These are phyloP conservation scores for Neurospora tetrasperma DNA, from an alignment of 495 filamentous ascomycete genomes.

Conservation along the genomic window DNA sequence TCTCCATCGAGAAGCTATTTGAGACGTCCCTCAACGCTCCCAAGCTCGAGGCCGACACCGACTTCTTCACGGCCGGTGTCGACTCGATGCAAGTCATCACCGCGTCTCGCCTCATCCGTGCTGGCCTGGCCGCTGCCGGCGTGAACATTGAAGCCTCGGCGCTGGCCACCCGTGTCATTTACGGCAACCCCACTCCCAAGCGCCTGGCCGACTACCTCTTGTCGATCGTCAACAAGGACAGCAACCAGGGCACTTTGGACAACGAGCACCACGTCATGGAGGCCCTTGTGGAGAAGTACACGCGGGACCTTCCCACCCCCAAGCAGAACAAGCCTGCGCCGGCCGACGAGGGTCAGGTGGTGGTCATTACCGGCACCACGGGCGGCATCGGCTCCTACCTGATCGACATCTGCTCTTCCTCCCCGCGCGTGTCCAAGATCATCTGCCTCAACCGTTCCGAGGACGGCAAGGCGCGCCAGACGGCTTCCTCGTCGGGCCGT, in stretches of 20 bases:
- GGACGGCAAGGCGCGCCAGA: slow-evolving; percentile 29
- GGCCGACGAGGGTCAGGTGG: slow-evolving; percentile 26
- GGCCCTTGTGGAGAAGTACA: slow-evolving; percentile 31
- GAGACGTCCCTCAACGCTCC: slow-evolving; percentile 17
- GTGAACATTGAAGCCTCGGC: slow-evolving; percentile 18
- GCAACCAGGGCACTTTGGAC: slow-evolving; percentile 2
- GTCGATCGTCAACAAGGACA: slow-evolving; percentile 8
- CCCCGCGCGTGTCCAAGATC: slow-evolving; percentile 35
- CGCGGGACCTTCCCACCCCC: slow-evolving; percentile 17
- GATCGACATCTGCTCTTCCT: slow-evolving; percentile 31
- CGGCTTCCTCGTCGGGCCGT: slow-evolving; percentile 18
- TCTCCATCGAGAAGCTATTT: slow-evolving; percentile 29
- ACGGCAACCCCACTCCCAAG: slow-evolving; percentile 28
- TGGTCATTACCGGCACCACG: slow-evolving; percentile 51
- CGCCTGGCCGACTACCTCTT: slow-evolving; percentile 26
- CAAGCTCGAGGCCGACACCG: slow-evolving; percentile 25
- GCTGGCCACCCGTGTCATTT: slow-evolving; percentile 29
- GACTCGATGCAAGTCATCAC: slow-evolving; percentile 44
- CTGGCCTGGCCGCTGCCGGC: slow-evolving; percentile 22
- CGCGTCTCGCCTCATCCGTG: slow-evolving; percentile 27
- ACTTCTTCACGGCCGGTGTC: slow-evolving; percentile 36
- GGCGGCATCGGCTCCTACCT: slow-evolving; percentile 51
- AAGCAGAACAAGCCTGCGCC: slow-evolving; percentile 22
- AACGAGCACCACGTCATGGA: slow-evolving; percentile 25
- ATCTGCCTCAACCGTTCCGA: slow-evolving; percentile 45